A percentile compares a stretch with the other conserved stretches of the same genome.
Conservation (phyloP, 345 rosid genomes). For the Eucalyptus erythrocorys region DNA sequence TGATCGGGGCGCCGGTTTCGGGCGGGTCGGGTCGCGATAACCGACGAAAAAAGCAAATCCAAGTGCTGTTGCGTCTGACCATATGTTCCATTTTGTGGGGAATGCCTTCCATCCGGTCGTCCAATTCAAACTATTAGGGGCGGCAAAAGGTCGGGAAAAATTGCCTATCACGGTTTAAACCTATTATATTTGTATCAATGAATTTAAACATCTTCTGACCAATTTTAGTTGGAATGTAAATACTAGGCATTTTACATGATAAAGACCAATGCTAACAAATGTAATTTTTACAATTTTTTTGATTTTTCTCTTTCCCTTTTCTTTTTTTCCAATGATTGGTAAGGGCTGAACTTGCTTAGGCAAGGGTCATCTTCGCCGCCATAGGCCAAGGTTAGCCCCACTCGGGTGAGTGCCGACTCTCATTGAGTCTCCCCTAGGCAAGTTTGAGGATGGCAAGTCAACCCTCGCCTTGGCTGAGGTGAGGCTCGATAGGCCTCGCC, state of each 20-base stretch:
- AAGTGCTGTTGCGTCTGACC: neutral
- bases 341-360: neutral
- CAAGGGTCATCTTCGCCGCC: accelerated
- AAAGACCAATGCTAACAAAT: accelerated
- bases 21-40: neutral
- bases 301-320: neutral
- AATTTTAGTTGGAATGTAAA: too few relatives aligned
- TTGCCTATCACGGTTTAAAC: too few relatives aligned
- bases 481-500: too few relatives aligned
- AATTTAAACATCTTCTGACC: accelerated
- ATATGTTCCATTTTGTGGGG: neutral
- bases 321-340: neutral
- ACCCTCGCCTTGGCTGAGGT: too few relatives aligned
- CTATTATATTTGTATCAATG: accelerated
- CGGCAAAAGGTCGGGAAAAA: neutral
- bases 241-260: too few relatives aligned
- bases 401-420: accelerated
- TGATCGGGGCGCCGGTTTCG: neutral
- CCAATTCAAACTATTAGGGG: neutral
- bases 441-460: too few relatives aligned
- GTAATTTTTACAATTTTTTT: too few relatives aligned
- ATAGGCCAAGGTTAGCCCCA: too few relatives aligned
- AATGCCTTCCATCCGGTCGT: neutral
- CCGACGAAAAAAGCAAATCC: neutral
- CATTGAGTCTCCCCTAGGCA: too few relatives aligned